Evolutionary conservation across 208 protist genomes (phyloP).

Genomic region (Naegleria lovaniensis): DNA sequence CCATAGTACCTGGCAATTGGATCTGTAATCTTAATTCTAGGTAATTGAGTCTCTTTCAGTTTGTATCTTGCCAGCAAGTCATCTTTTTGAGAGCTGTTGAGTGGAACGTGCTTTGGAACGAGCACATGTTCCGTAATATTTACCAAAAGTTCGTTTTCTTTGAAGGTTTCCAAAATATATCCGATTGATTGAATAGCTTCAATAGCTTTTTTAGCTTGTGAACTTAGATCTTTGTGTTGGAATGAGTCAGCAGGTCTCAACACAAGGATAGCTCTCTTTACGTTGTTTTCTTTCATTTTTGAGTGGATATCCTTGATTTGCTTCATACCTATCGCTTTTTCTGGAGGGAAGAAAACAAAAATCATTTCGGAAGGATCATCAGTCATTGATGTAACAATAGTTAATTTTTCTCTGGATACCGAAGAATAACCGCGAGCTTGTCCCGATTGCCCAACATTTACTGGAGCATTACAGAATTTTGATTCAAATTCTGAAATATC

Average conservation of each 20-base stretch:
- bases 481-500: constrained; percentile 14
- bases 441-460: background rate
- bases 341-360: constrained; percentile 22
- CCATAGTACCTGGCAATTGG: constrained; percentile 93
- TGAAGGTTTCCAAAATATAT: constrained; percentile 79
- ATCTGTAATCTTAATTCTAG: constrained; percentile 84
- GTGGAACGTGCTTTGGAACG: constrained; percentile 85
- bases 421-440: background rate
- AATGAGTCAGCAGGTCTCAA: background rate
- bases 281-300: background rate
- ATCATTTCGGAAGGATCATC: constrained; percentile 25
- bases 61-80: constrained; percentile 78
- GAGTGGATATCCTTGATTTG: constrained; percentile 5
- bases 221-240: background rate
- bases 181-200: background rate
- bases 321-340: background rate
- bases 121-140: constrained; percentile 95
- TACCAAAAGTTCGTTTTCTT: constrained; percentile 85
- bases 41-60: constrained; percentile 86
- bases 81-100: constrained; percentile 71
- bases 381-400: background rate
- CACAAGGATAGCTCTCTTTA: constrained; percentile 12
- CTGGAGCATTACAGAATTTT: background rate
- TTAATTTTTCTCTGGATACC: background rate
- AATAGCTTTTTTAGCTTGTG: constrained; percentile 22